phyloP scores from a whole-genome alignment of 768 basidiomycete genomes.

The Plicaturopsis crispa region DNA sequence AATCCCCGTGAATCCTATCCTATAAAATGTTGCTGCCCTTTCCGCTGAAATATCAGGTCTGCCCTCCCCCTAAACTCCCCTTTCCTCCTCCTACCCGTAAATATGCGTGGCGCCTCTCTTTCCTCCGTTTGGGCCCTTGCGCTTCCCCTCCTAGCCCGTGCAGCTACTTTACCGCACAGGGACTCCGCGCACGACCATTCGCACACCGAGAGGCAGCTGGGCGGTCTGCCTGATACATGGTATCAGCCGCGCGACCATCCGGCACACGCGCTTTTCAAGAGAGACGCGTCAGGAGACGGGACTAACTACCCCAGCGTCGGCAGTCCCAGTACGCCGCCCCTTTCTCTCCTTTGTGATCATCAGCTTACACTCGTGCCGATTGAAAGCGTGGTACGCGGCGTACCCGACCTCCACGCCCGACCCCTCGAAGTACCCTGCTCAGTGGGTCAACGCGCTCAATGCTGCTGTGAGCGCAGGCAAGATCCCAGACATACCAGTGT shows the following conservation, averaged over 20 bases:
- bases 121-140: too few relatives aligned
- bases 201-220: too few relatives aligned
- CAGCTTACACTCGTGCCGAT: neutral
- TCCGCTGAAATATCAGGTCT: too few relatives aligned
- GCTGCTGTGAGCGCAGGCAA: conserved; percentile 35
- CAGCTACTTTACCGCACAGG: too few relatives aligned
- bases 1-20: too few relatives aligned
- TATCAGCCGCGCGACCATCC: conserved; percentile 37
- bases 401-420: conserved; percentile 35
- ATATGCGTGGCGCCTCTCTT: too few relatives aligned
- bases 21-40: too few relatives aligned
- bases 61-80: too few relatives aligned
- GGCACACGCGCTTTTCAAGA: conserved; percentile 33
- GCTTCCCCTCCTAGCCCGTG: too few relatives aligned
- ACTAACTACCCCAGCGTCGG: conserved; percentile 29
- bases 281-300: conserved; percentile 24
- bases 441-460: conserved; percentile 46
- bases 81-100: too few relatives aligned
- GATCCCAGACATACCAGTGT: conserved; percentile 38
- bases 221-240: conserved; percentile 31
- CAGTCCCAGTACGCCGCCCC: conserved; percentile 24
- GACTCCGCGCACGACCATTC: too few relatives aligned
- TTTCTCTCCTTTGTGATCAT: conserved; percentile 1
- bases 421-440: conserved; percentile 31
- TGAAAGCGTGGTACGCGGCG: conserved; percentile 37